Percentiles rank a stretch among this genome's conserved stretches.
Evolutionary conservation across 2,329 filamentous ascomycete species (phyloP).

Genomic region (Fusarium begoniae): DNA sequence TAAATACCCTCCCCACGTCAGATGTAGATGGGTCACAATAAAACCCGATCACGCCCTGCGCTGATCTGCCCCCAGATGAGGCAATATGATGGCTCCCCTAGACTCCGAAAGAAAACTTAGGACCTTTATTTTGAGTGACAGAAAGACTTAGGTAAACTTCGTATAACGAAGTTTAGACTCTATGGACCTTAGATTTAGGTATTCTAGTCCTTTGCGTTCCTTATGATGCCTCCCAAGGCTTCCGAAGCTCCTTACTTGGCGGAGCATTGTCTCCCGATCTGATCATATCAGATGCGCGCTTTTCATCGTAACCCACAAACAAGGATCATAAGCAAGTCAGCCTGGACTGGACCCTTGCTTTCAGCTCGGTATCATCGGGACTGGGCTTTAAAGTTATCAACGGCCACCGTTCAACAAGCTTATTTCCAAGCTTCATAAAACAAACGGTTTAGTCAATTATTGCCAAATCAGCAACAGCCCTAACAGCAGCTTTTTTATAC

Average conservation of each 20-base stretch:
- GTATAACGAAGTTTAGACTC: not conserved
- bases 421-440: not conserved
- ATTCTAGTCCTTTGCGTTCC: not conserved
- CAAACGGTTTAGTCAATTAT: not conserved
- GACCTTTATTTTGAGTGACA: not conserved
- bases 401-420: not conserved
- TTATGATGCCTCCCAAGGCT: not conserved
- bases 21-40: not conserved
- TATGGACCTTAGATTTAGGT: not conserved
- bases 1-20: conserved; percentile 9
- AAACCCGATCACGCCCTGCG: not conserved
- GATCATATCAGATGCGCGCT: not conserved
- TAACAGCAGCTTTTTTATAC: not conserved
- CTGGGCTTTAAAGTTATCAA: not conserved
- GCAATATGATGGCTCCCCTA: not conserved
- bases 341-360: not conserved
- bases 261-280: not conserved
- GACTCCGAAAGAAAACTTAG: not conserved
- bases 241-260: not conserved
- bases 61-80: not conserved
- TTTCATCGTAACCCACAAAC: conserved; percentile 6
- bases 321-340: not conserved
- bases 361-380: conserved; percentile 22
- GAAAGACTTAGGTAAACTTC: not conserved
- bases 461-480: not conserved